These are phyloP conservation scores for Herpomyces periplanetae DNA, from an alignment of 2,329 filamentous ascomycete genomes.

Conservation along the genomic window DNA sequence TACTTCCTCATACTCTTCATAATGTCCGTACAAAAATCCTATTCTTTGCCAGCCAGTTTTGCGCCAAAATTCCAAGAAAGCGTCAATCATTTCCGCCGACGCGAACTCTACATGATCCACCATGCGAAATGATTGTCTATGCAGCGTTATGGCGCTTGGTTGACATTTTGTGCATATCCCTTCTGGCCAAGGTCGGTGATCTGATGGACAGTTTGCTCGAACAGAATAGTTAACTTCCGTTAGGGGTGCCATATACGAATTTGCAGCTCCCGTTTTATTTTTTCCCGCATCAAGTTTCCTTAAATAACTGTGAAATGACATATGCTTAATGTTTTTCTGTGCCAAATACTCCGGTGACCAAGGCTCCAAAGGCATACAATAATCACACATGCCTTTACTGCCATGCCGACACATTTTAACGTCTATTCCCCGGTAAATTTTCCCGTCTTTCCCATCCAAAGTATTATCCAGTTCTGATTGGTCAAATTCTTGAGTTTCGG, in stretches of 20 bases:
- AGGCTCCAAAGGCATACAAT: constrained; percentile 84
- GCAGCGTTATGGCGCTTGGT: constrained; percentile 73
- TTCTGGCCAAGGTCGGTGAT: constrained; percentile 69
- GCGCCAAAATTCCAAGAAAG: constrained; percentile 70
- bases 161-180: constrained; percentile 96
- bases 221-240: constrained; percentile 77
- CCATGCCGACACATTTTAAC: constrained; percentile 74
- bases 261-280: constrained; percentile 73
- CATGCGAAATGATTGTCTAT: constrained; percentile 76
- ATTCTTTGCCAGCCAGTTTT: constrained; percentile 44
- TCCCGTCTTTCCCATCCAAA: constrained; percentile 57
- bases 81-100: constrained; percentile 41
- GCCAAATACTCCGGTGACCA: constrained; percentile 57
- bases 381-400: constrained; percentile 93
- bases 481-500: too few species aligned
- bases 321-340: constrained; percentile 94
- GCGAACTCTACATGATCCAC: constrained; percentile 95
- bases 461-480: constrained; percentile 59
- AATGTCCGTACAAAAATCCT: constrained; percentile 63
- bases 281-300: constrained; percentile 83
- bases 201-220: constrained; percentile 51
- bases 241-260: constrained; percentile 78
- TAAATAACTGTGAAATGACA: constrained; percentile 75
- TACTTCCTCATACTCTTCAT: constrained; percentile 62
- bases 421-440: constrained; percentile 36